Conservation (phyloP, 2,329 filamentous ascomycete species). For the Phoma herbarum region DNA sequence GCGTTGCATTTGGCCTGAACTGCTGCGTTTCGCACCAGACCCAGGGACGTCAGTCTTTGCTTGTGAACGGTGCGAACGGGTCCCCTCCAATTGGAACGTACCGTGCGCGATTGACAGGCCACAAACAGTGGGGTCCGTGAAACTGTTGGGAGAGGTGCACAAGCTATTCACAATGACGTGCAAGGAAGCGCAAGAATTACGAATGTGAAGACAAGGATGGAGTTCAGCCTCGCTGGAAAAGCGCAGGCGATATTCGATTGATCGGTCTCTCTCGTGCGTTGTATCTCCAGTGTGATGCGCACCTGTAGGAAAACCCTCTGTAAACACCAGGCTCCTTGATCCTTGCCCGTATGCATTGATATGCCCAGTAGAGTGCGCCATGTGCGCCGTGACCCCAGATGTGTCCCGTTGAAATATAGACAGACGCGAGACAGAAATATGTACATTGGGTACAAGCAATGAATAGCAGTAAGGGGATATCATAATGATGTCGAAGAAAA, state of each 20-base stretch:
- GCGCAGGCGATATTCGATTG: conserved; percentile 14
- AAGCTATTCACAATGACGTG: conserved; percentile 14
- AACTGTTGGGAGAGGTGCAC: conserved; percentile 16
- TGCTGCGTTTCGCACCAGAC: not conserved
- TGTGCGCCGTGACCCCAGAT: conserved; percentile 15
- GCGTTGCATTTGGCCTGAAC: not conserved
- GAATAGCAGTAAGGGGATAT: conserved; percentile 26
- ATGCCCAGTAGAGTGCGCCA: conserved; percentile 20
- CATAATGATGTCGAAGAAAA: conserved; percentile 19
- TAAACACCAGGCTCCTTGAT: conserved; percentile 19
- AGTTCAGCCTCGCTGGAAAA: conserved; percentile 12
- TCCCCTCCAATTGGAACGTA: conserved; percentile 1
- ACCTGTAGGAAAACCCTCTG: conserved; percentile 6
- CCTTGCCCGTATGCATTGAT: conserved; percentile 21
- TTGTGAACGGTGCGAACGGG: conserved; percentile 1
- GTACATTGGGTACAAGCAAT: conserved; percentile 28
- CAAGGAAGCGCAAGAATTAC: conserved; percentile 4
- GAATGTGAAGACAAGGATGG: not conserved
- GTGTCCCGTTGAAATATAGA: conserved; percentile 17
- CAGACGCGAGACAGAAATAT: conserved; percentile 24
- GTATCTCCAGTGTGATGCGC: conserved; percentile 13
- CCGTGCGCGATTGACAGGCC: conserved; percentile 13
- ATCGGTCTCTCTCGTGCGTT: conserved; percentile 9
- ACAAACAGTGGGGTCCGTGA: conserved; percentile 10
- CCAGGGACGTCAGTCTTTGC: not conserved